A percentile compares a stretch with the other conserved stretches of the same genome.
Conservation (phyloP, 2,329 filamentous ascomycete genomes). For the Alternaria metachromatica region DNA sequence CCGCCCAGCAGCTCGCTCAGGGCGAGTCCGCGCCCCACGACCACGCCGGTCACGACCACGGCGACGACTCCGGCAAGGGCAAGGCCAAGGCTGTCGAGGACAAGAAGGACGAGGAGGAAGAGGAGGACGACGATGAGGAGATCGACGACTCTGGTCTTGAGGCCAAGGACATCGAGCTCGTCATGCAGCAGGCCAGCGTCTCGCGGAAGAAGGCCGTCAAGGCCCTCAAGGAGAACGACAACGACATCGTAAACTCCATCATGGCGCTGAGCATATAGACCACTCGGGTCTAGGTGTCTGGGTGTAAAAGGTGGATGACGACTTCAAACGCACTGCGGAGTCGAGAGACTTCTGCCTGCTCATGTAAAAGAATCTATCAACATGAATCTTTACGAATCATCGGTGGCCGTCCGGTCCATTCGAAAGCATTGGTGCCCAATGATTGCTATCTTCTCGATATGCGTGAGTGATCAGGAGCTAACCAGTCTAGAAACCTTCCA, state of each 20-base stretch:
- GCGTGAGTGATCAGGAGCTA: not conserved
- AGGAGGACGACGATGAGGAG: slow-evolving; percentile 84
- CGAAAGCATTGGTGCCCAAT: not conserved
- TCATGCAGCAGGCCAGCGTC: slow-evolving; percentile 97
- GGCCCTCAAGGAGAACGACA: slow-evolving; percentile 98
- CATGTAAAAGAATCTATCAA: slow-evolving; percentile 35
- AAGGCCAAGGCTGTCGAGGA: slow-evolving; percentile 75
- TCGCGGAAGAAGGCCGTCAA: slow-evolving; percentile 99
- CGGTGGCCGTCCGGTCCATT: not conserved
- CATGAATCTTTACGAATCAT: slow-evolving; percentile 25
- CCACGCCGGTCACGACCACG: slow-evolving; percentile 75
- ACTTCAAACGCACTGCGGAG: slow-evolving; percentile 19
- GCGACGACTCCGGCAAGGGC: slow-evolving; percentile 66
- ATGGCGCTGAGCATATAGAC: slow-evolving; percentile 79
- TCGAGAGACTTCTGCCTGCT: slow-evolving; percentile 20
- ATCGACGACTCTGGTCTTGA: slow-evolving; percentile 93
- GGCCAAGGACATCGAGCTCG: slow-evolving; percentile 98
- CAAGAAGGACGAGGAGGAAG: slow-evolving; percentile 63
- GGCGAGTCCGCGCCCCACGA: slow-evolving; percentile 69
- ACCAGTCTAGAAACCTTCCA: slow-evolving; percentile 68
- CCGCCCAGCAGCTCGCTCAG: slow-evolving; percentile 91
- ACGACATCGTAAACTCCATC: slow-evolving; percentile 99
- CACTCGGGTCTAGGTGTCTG: slow-evolving; percentile 13
- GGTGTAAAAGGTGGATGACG: slow-evolving; percentile 21
- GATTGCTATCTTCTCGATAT: not conserved